Percentiles rank a stretch among this genome's conserved stretches.
Conservation (phyloP, 192 early-diverging fungal species). For the Allomyces macrogynus region DNA sequence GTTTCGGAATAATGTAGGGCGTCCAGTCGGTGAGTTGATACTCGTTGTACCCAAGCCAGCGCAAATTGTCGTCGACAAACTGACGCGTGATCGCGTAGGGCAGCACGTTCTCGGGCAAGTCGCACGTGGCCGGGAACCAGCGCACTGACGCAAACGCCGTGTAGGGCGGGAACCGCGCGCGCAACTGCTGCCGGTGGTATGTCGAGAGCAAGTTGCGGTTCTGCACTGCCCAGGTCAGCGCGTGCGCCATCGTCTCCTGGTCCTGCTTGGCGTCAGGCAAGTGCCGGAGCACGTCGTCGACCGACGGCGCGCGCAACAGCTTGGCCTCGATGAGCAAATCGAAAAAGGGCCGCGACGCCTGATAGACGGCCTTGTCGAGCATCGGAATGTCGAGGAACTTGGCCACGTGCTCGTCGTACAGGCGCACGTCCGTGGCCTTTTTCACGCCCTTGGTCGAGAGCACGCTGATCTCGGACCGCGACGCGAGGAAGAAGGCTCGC, state of each 20-base stretch:
- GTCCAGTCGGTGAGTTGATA: slow-evolving; percentile 42
- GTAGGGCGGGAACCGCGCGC: too few relatives aligned
- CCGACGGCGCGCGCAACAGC: slow-evolving; percentile 22
- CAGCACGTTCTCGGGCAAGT: slow-evolving; percentile 30
- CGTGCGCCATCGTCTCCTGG: too few relatives aligned
- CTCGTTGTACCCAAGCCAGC: too few relatives aligned
- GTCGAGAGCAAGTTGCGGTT: too few relatives aligned
- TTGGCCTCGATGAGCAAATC: slow-evolving; percentile 22
- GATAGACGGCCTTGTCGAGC: slow-evolving; percentile 25
- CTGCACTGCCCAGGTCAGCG: too few relatives aligned
- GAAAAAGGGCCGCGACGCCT: slow-evolving; percentile 32
- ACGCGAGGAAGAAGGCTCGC: slow-evolving; percentile 31
- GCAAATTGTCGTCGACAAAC: slow-evolving; percentile 16
- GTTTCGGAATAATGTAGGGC: slow-evolving; percentile 19
- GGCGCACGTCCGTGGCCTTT: slow-evolving; percentile 23
- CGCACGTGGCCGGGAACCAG: too few relatives aligned
- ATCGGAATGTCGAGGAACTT: slow-evolving; percentile 41
- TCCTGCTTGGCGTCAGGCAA: slow-evolving; percentile 17
- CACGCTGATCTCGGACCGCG: slow-evolving; percentile 25
- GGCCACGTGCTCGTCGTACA: slow-evolving; percentile 35
- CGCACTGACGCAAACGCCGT: background rate
- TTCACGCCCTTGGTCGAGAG: slow-evolving; percentile 46
- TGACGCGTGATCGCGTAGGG: slow-evolving; percentile 40
- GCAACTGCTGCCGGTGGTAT: too few relatives aligned
- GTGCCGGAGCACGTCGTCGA: slow-evolving; percentile 47